Base-by-base conservation (phyloP, 768 basidiomycete species). In the Cystofilobasidium capitatum region DNA sequence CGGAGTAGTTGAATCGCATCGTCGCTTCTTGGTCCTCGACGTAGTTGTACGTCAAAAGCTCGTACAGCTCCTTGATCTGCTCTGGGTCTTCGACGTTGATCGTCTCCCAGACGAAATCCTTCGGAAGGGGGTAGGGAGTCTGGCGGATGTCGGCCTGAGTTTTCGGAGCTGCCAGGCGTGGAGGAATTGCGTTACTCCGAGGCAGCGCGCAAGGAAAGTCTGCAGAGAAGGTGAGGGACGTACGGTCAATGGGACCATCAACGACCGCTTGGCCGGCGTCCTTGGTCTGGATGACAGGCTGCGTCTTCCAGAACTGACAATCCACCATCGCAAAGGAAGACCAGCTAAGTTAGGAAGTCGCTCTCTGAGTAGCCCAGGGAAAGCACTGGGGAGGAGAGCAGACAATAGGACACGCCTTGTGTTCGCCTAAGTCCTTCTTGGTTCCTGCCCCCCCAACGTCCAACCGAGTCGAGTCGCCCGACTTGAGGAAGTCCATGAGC, bases 1-100 rank as follows among this genome's bases (percentile, higher is more conserved):
- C 85, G 49, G 87, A 89, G 73, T 99, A 99, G 75, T 89, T 86
- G 81, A 99, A 97, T 40, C 96, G 85, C 82, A 98, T 96, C n/a
- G 88, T 82, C 7, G 93, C 93, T 59, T 91, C 88, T 71, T 89
- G 87, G 74, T 99, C 96, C 76, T 99, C 96, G 54, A 99, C 92
- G 72, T 98, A 99, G 78, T 98, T 88, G 16, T 86, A 81, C 5
- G 91, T 96, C 45, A 99, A 80, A 2, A 99, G 81, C 71, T 91
- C 86, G 73, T 96, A 89, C 16, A 97, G 85, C 75, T 99, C 96
- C 74, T 89, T 88, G 71, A 85, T 84, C 81, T 98, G 85, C 22
- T 79, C 82, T 10, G 85, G 80, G 70, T 92, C 85, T 57, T 82
- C 80, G 62, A 98, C 82, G 74, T 98, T 89, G 61, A 98, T 76